Evolutionary conservation across 305 asterid genomes (phyloP), one percentile per base, ranked within the genome.

Genomic region (Solanum hybrid): DNA sequence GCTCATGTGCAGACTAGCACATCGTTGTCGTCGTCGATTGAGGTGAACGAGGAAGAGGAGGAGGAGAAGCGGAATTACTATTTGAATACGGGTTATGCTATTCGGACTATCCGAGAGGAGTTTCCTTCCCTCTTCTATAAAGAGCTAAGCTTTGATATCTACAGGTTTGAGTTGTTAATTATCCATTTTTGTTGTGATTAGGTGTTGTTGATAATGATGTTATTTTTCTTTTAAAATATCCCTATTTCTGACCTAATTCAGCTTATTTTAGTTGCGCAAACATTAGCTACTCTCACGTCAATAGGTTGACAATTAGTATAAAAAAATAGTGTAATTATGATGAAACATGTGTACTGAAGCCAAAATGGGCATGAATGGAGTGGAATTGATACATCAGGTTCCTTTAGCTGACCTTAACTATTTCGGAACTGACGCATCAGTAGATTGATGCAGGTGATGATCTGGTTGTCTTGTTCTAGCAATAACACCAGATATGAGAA

Each of bases 31-130:
- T 91, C 94, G 90, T 89, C 95, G 65, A 90, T 82, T 2, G 24
- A 84, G 11, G 88, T 51, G 76, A 84, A 84, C 22, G 89, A 87
- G 51, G 96, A 94, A 45, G 96, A 95, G 83, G 95, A 90, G 82
- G 95, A 90, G 5, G 94, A 95, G 91, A 97, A 92, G 94, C 95
- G 92, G 94, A 95, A 96, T 93, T 97, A 94, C 88, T 93, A 96
- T 91, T 91, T 97, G 91, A 97, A 97, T 93, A 92, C 94, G 76
- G 99, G 99, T 87, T 95, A 96, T 88, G 99, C 99, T 29, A 96
- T 97, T 91, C 95, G 99, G 91, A 95, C 96, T 70, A 91, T 97
- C 73, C 95, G 99, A 3, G 99, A 97, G 89, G 99, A 97, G 95
- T 95, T 95, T 79, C 99, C 99, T 15, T 92, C 92, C 89, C 94